phyloP scores from a whole-genome alignment of 345 rosid species.

The rapeseed (Brassica napus) region Da-Ae NC_063450.1:52636501-52637000 shows the following conservation, averaged over 20 bases:
- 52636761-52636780: too few species aligned
- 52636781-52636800: neutral
- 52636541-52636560: neutral
- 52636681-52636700: neutral
- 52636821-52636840: constrained; percentile 26
- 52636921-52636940: constrained; percentile 37
- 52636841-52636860: constrained; percentile 35
- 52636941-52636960: constrained; percentile 25
- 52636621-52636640: neutral
- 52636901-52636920: constrained; percentile 40
- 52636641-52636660: neutral
- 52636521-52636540: neutral
- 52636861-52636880: constrained; percentile 29
- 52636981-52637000: constrained; percentile 25
- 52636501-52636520: neutral
- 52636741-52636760: neutral
- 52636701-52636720: neutral
- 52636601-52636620: too few species aligned
- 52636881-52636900: constrained; percentile 43
- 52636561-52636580: too few species aligned
- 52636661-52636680: neutral
- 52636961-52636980: constrained; percentile 24
- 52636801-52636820: constrained; percentile 24
- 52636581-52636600: too few species aligned
- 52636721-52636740: neutral